Percentiles rank a stretch among this genome's conserved stretches.
Conservation (phyloP, 2,329 filamentous ascomycete genomes). For the Paecilomyces fulvus region DNA sequence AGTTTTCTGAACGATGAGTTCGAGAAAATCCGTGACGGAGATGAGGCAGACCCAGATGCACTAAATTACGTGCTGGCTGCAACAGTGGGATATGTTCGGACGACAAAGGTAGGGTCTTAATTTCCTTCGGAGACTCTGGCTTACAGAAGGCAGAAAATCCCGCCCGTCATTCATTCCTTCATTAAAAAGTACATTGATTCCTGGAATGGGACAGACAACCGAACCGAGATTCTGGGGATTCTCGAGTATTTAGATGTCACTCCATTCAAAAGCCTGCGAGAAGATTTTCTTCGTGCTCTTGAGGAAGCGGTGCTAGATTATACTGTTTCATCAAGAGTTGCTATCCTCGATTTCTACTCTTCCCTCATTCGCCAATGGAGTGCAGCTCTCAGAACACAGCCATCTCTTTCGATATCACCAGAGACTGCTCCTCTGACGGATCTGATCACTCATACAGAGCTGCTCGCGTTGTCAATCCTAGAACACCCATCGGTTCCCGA, state of each 20-base stretch:
- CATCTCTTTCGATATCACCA: conserved; percentile 14
- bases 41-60: conserved; percentile 33
- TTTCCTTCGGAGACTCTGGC: conserved; percentile 1
- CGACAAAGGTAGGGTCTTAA: conserved; percentile 26
- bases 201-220: conserved; percentile 56
- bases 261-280: conserved; percentile 25
- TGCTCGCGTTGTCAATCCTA: conserved; percentile 51
- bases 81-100: conserved; percentile 26
- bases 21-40: conserved; percentile 34
- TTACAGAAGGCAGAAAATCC: conserved; percentile 19
- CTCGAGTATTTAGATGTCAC: conserved; percentile 25
- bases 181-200: conserved; percentile 44
- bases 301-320: conserved; percentile 34
- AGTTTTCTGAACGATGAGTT: conserved; percentile 31
- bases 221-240: conserved; percentile 31
- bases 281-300: conserved; percentile 27
- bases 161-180: conserved; percentile 24
- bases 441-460: conserved; percentile 42
- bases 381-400: conserved; percentile 21
- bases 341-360: conserved; percentile 60
- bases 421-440: conserved; percentile 30
- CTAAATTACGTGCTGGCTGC: conserved; percentile 27
- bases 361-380: conserved; percentile 52
- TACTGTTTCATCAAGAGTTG: conserved; percentile 44
- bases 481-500: conserved; percentile 40